phyloP scores from a whole-genome alignment of 2,329 filamentous ascomycete genomes.

The Colletotrichum spaethianum region DNA sequence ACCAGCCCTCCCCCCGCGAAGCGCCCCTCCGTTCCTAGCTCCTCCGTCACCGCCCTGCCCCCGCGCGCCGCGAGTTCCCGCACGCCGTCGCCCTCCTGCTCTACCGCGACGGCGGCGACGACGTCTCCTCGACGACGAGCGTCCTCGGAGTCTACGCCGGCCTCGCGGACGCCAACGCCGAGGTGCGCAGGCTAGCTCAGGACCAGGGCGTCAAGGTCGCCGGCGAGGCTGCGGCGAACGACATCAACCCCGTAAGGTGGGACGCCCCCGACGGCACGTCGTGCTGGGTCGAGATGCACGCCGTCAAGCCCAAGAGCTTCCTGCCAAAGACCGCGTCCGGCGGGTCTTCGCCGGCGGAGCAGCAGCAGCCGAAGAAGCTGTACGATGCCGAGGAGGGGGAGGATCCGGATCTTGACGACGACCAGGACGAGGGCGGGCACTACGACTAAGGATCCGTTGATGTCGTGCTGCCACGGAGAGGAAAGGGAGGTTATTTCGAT shows the following conservation, averaged over 20 bases:
- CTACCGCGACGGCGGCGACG: slow-evolving; percentile 47
- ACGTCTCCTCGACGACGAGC: slow-evolving; percentile 39
- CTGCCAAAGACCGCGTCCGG: slow-evolving; percentile 12
- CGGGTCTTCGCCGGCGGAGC: slow-evolving; percentile 22
- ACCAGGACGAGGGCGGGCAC: slow-evolving; percentile 42
- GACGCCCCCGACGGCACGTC: slow-evolving; percentile 52
- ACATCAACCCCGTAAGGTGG: slow-evolving; percentile 53
- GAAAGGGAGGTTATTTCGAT: not conserved
- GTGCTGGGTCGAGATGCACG: slow-evolving; percentile 56
- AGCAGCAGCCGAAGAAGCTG: slow-evolving; percentile 45
- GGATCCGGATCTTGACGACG: slow-evolving; percentile 48
- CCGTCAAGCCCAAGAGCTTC: slow-evolving; percentile 45
- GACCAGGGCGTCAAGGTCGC: slow-evolving; percentile 44
- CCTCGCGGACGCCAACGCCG: slow-evolving; percentile 54
- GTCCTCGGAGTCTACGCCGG: slow-evolving; percentile 51
- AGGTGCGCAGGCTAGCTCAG: slow-evolving; percentile 48
- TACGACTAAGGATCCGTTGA: slow-evolving; percentile 15
- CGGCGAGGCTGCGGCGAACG: not conserved
- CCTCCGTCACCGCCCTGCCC: slow-evolving; percentile 30
- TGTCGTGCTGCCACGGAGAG: not conserved
- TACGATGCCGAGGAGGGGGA: slow-evolving; percentile 54
- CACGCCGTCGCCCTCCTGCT: slow-evolving; percentile 51
- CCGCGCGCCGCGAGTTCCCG: slow-evolving; percentile 34
- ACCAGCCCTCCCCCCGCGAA: slow-evolving; percentile 63
- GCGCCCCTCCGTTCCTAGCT: slow-evolving; percentile 48